Percentiles rank a stretch among this genome's conserved stretches.
Conservation (phyloP, 1,284 basidiomycete genomes). For the Tremellales sp. region DNA sequence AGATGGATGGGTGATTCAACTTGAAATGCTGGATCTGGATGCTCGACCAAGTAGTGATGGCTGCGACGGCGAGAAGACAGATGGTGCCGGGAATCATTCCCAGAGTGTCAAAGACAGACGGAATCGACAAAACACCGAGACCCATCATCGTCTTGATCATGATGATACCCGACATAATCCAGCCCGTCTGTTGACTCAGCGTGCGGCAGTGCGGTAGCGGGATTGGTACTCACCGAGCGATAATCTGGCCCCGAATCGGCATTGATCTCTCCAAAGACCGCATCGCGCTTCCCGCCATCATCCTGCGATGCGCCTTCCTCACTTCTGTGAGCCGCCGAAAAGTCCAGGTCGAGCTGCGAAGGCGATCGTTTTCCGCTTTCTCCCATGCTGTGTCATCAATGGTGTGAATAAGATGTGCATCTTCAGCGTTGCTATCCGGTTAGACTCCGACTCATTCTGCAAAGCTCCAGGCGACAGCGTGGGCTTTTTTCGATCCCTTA, state of each 20-base stretch:
- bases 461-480: no score
- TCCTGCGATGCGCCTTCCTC: no score
- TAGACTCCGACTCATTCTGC: no score
- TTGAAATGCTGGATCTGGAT: constrained; percentile 21
- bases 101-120: constrained; percentile 18
- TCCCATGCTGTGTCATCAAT: no score
- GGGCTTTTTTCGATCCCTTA: no score
- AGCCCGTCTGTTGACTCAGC: neutral
- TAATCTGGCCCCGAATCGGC: neutral
- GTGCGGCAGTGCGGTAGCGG: neutral
- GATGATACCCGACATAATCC: neutral
- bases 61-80: constrained; percentile 24
- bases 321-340: no score
- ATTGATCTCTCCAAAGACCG: neutral
- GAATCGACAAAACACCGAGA: constrained; percentile 35
- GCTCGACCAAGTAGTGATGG: constrained; percentile 25
- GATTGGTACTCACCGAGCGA: neutral
- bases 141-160: constrained; percentile 35
- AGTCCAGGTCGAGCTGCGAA: no score
- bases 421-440: no score
- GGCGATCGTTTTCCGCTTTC: no score
- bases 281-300: no score
- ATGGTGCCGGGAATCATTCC: constrained; percentile 33
- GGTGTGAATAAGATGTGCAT: no score
- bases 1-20: constrained; percentile 13